phyloP scores from a whole-genome alignment of 163 green algal genomes.

The Volvox carteri region DNA sequence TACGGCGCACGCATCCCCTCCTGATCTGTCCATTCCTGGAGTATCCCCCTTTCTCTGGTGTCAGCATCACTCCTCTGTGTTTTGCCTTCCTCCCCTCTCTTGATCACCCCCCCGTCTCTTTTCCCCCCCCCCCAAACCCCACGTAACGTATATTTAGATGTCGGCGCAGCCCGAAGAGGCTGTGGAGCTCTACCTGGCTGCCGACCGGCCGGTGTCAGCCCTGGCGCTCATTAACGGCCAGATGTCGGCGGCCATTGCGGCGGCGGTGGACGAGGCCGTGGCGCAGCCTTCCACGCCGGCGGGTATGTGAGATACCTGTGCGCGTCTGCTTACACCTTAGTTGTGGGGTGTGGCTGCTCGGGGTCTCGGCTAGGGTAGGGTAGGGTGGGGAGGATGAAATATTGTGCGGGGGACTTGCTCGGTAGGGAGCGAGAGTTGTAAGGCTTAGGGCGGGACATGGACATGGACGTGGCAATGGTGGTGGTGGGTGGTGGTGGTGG shows the following conservation, averaged over 20 bases:
- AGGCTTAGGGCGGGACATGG: neutral
- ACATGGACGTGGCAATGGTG: neutral
- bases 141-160: too few species aligned
- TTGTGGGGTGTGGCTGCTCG: too few species aligned
- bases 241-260: conserved; percentile 68
- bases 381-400: too few species aligned
- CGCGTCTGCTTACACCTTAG: too few species aligned
- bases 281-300: neutral
- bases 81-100: neutral
- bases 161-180: conserved; percentile 82
- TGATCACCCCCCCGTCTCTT: neutral
- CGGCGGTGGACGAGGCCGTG: conserved; percentile 29
- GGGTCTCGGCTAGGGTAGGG: too few species aligned
- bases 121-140: too few species aligned
- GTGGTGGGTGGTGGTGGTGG: too few species aligned
- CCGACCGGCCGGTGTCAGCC: conserved; percentile 70
- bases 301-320: neutral
- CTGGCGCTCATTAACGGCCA: conserved; percentile 85
- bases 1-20: neutral
- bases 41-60: neutral
- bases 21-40: neutral
- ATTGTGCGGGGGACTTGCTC: too few species aligned
- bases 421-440: neutral
- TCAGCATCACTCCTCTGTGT: too few species aligned
- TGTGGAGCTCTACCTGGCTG: conserved; percentile 86